Evolutionary conservation across 2,329 filamentous ascomycete species (phyloP).

Genomic region (Fusarium chuoi): DNA sequence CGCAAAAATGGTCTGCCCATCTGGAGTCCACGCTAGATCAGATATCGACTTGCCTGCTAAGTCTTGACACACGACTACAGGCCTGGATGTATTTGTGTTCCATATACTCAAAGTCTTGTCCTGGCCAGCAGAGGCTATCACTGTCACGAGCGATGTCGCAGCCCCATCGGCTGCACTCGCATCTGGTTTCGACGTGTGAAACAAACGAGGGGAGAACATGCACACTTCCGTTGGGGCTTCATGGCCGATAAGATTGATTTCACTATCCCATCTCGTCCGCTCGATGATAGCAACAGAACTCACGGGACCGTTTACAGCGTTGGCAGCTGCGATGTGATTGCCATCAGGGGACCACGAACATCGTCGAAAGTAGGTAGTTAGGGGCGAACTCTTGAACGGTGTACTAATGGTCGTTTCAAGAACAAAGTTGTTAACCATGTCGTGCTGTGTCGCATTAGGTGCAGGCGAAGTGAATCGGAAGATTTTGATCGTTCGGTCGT

Average conservation of each 20-base stretch:
- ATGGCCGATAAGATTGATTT: constrained; percentile 97
- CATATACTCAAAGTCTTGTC: constrained; percentile 97
- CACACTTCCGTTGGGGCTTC: constrained; percentile 97
- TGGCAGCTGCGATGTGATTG: constrained; percentile 95
- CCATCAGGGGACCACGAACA: constrained; percentile 99
- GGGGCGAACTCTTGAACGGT: constrained; percentile 89
- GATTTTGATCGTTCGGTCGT: constrained; percentile 96
- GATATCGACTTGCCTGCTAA: constrained; percentile 91
- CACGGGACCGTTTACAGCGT: constrained; percentile 96
- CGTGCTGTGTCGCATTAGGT: constrained; percentile 91
- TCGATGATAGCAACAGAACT: constrained; percentile 97
- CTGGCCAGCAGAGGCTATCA: constrained; percentile 95
- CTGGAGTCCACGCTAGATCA: constrained; percentile 92
- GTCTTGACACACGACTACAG: constrained; percentile 90
- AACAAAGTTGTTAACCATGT: constrained; percentile 96
- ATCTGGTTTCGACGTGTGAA: constrained; percentile 75
- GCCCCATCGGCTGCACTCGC: constrained; percentile 59
- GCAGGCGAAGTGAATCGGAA: constrained; percentile 93
- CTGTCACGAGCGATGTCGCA: constrained; percentile 74
- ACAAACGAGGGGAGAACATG: constrained; percentile 93
- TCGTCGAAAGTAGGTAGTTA: constrained; percentile 95
- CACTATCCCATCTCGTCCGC: constrained; percentile 90
- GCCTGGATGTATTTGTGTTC: constrained; percentile 95
- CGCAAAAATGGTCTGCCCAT: constrained; percentile 86
- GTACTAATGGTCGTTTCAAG: constrained; percentile 90